Base-by-base conservation (phyloP, 2,329 filamentous ascomycete species). In the Trichoderma lentiforme region DNA sequence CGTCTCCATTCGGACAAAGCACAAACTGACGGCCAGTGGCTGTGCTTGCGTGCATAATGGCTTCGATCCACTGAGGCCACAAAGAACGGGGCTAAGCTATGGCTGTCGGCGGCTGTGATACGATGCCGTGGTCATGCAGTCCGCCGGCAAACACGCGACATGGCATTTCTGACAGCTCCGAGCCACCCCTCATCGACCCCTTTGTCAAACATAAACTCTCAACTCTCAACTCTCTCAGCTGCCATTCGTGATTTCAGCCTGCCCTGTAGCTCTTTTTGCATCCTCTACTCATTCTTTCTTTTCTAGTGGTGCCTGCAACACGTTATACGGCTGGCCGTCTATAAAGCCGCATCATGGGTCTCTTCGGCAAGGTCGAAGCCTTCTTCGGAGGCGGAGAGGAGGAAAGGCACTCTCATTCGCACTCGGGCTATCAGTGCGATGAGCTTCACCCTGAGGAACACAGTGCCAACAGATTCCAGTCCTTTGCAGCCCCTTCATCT, bases 401-500 rank as follows among this genome's bases (percentile, higher is more conserved):
- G 69, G 83, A 84, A 71, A 79, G 80, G 57, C 84, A 85, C 71
- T 85, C 85, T 30, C 84, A 86, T 73, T 83, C 84, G 7, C 79
- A 86, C 65, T 62, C 78, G 15, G 83, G 81, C 53, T 76, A 82
- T 66, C 77, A 81, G 47, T 85, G 84, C 74, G 80, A 82, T 68
- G 77, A 83, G 39, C 76, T 82, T 34, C 84, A 86, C 62, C 77
- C 80, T 3, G 80, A 83, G 30, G 79, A 82, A 67, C 83, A 85
- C 74, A 81, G 80, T 30, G 79, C 82, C 30, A 86, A 91, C 75
- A 86, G 89, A 63, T 91, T 85, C 78, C 83, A 87, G 72, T 91
- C 89, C 72, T 97, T 97, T 83, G 92, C 92, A 1, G 90, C 92
- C 1, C 87, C 91, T 77, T 88, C 92, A 24, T 87, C 88, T 36